phyloP scores from a whole-genome alignment of 805 yeast species.

The Ogataea haglerorum region DNA sequence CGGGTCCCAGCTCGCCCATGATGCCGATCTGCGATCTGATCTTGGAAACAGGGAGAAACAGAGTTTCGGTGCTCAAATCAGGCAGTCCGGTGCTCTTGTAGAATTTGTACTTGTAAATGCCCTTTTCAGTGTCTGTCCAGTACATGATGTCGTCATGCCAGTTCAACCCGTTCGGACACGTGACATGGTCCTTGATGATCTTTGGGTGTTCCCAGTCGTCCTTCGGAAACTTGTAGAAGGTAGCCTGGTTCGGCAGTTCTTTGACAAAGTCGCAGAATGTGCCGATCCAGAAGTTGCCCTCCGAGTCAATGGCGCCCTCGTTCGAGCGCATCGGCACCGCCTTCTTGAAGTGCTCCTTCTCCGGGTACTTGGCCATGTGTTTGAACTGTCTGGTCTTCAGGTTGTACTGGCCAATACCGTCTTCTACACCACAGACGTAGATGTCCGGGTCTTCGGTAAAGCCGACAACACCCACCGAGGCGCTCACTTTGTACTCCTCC shows the following conservation, averaged over 20 bases:
- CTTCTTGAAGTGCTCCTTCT: slow-evolving; percentile 32
- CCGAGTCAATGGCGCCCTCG: slow-evolving; percentile 77
- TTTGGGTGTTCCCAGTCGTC: slow-evolving; percentile 27
- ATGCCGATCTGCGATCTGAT: slow-evolving; percentile 11
- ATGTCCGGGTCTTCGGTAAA: slow-evolving; percentile 55
- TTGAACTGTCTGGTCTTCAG: slow-evolving; percentile 39
- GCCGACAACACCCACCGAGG: slow-evolving; percentile 68
- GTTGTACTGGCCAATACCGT: slow-evolving; percentile 59
- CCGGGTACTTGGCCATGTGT: slow-evolving; percentile 38
- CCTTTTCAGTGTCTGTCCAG: slow-evolving; percentile 52
- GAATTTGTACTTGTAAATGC: slow-evolving; percentile 47
- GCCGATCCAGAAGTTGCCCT: slow-evolving; percentile 78
- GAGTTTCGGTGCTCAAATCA: slow-evolving; percentile 34
- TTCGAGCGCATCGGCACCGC: slow-evolving; percentile 55
- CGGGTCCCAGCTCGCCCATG: slow-evolving; percentile 61
- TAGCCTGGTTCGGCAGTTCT: slow-evolving; percentile 48
- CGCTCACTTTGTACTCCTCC: slow-evolving; percentile 34
- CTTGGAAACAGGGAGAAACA: slow-evolving; percentile 33
- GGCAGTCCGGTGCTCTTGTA: slow-evolving; percentile 29
- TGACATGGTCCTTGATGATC: slow-evolving; percentile 37
- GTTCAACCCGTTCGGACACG: slow-evolving; percentile 71
- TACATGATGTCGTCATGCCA: slow-evolving; percentile 47
- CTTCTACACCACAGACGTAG: slow-evolving; percentile 58
- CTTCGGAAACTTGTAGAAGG: slow-evolving; percentile 41
- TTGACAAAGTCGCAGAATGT: slow-evolving; percentile 51